Conservation (phyloP, 2,329 filamentous ascomycete species). For the Zarea fungicola region DNA sequence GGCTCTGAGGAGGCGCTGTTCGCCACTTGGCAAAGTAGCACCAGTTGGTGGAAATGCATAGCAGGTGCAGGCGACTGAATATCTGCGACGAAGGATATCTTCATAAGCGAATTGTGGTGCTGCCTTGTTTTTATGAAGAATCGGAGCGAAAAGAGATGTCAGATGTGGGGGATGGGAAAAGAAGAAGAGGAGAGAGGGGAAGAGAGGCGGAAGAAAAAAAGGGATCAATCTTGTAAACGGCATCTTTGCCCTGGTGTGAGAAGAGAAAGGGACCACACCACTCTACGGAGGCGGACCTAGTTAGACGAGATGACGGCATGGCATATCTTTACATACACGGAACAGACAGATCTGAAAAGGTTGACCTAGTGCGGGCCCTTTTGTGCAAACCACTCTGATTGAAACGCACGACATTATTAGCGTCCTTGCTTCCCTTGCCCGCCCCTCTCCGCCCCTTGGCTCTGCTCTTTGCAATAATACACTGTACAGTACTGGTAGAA, state of each 20-base stretch:
- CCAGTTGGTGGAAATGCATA: not conserved
- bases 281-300: not conserved
- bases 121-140: not conserved
- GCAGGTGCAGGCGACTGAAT: not conserved
- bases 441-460: too few species aligned
- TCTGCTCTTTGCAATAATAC: too few species aligned
- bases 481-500: too few species aligned
- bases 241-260: not conserved
- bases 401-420: slow-evolving; percentile 3
- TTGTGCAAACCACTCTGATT: not conserved
- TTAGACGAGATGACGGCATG: slow-evolving; percentile 7
- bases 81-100: not conserved
- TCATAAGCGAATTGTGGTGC: not conserved
- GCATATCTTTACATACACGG: not conserved
- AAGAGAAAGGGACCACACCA: not conserved
- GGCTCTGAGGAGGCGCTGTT: not conserved
- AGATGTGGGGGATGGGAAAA: not conserved
- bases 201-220: not conserved
- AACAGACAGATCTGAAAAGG: not conserved
- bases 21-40: not conserved
- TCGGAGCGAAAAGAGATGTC: not conserved
- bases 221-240: not conserved
- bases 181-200: not conserved
- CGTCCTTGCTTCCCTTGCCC: too few species aligned
- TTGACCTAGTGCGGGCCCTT: not conserved